Conservation (phyloP, 139 green algal species). For the Nannochloris sp. region DNA sequence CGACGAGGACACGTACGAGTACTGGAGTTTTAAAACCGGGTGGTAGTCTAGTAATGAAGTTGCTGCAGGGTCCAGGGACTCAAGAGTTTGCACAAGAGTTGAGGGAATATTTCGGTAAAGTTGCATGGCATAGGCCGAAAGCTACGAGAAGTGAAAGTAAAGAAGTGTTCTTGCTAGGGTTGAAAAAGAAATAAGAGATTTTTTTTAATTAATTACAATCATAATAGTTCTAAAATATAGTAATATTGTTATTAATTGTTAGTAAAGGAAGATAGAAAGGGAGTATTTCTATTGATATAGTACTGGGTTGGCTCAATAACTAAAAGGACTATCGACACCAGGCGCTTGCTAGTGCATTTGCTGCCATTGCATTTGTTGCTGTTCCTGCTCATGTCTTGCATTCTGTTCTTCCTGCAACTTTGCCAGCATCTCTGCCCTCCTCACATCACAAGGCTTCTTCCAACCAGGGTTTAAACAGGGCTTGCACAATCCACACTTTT, state of each 20-base stretch:
- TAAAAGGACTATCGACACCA: too few relatives aligned
- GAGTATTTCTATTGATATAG: too few relatives aligned
- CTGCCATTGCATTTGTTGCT: too few relatives aligned
- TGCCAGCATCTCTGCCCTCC: constrained; percentile 27
- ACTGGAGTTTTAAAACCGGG: constrained; percentile 45
- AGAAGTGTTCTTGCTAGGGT: constrained; percentile 36
- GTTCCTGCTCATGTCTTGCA: neutral
- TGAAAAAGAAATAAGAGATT: constrained; percentile 22
- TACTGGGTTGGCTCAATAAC: too few relatives aligned
- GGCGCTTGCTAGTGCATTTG: too few relatives aligned
- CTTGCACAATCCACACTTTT: constrained; percentile 21
- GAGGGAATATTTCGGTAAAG: constrained; percentile 59
- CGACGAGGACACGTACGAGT: neutral
- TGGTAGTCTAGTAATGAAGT: constrained; percentile 68
- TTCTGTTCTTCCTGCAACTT: neutral
- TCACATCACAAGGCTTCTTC: constrained; percentile 42
- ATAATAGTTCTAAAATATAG: neutral
- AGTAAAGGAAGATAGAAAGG: too few relatives aligned
- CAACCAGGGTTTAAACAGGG: constrained; percentile 30
- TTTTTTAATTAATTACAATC: constrained; percentile 12
- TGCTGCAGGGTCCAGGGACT: constrained; percentile 53
- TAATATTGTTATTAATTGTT: neutral
- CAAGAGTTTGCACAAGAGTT: constrained; percentile 63
- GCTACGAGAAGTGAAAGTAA: constrained; percentile 47
- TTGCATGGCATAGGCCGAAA: constrained; percentile 32